Base-by-base conservation (phyloP, 192 early-diverging fungal species). In the Backusella tarrabulga region DNA sequence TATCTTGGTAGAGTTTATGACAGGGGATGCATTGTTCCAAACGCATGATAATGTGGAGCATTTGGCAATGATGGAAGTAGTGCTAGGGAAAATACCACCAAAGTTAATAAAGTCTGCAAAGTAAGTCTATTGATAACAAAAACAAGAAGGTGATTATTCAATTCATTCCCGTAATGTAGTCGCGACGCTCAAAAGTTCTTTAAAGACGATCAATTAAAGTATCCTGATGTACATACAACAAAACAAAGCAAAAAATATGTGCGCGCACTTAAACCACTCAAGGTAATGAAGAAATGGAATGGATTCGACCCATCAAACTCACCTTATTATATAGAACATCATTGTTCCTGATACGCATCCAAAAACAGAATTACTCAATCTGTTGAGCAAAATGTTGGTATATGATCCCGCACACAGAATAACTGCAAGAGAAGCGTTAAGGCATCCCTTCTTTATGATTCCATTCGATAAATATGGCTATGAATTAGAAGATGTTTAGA, bases 31-130 rank as follows among this genome's bases (percentile, higher is more conserved):
- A 4, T 84, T 99, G 50, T 99, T 99, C 83, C 97, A 98, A 84
- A 98, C 98, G 9, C 98, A 99, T 76, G 97, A 99, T 77, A 95
- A 98, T 86, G 83, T 96, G 72, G 98, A 99, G 82, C 98, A 99
- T 81, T 83, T 99, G 76, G 95, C 94, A 6, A 95, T 99, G 95
- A 99, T 99, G 97, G 93, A 98, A 81, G 85, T 87, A 0, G 92
- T 96, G 0, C 82, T 98, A 19, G 98, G 98, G 8, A 85, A 82
- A 41, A 87, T 97, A 38, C 96, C 97, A 3, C 77, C 85, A 0
- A 81, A 88, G 60, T 88, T 97, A 44, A 86, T 92, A 14, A 84
- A 86, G 34, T 72, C 77, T 17, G 85, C 90, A 14, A 74, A 74
- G 87, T 89, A 83, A 74, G 2, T 71, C 1, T 73, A 6, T 40